Evolutionary conservation across 345 rosid genomes (phyloP), one percentile per base, ranked within the genome.

Genomic region (Rhizophora mangle): DNA sequence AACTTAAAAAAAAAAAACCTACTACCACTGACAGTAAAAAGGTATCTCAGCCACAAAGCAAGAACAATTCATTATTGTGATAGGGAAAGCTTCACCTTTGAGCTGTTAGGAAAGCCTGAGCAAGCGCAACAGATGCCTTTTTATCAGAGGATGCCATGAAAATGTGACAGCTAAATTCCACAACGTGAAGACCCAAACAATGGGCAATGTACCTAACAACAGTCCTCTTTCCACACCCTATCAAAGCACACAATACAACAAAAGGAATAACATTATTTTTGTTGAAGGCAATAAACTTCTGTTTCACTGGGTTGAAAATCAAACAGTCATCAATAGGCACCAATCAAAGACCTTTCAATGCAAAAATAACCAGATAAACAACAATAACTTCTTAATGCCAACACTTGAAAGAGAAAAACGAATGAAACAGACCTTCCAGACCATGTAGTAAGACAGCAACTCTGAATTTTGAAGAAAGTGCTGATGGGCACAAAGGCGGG

Each of bases 201-300:
- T 76, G 78, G 70, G 96, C 89, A 74, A 95, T 83, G 76, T 88
- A 80, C 79, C 84, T 87, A 79, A 95, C 82, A 77, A 88, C 89
- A 30, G 96, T 90, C 83, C 85, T 88, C 89, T 92, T 95, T 70
- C 99, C 96, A 67, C 91, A 88, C 54, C 99, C 99, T 95, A 81
- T 76, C 74, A 67, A 74, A 65, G 21, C 6, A 18, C 30, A 60
- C 19, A n/a, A 59, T 58, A 55, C 37, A 29, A 65, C 20, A 3
- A 61, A 18, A 60, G 10, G 34, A 63, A 54, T 8, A 75, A 65
- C 37, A 32, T 52, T 32, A 65, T 49, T 65, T 64, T 54, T 16
- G 30, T 49, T 56, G 11, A 24, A 56, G 13, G 60, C 11, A 56
- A 43, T 43, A 43, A 39, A 43, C 5, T 6, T 13, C 49, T 2